phyloP scores from a whole-genome alignment of 495 filamentous ascomycete genomes.

The Neurospora tetrasperma region DNA sequence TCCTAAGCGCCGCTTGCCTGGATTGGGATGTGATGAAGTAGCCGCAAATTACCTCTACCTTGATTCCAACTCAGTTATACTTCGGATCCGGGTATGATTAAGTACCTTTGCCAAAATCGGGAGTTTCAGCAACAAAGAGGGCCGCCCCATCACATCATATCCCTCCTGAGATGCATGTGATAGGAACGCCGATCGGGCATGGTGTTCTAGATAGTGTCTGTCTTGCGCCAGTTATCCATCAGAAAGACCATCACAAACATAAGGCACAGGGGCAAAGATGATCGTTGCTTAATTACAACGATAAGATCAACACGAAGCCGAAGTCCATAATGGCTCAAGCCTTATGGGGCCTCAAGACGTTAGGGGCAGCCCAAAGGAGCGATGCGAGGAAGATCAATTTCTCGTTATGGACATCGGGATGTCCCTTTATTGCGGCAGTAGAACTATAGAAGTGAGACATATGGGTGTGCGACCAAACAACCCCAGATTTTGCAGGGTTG shows the following conservation, averaged over 20 bases:
- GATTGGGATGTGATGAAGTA: too few relatives aligned
- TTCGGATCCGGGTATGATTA: not conserved
- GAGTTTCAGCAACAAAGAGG: not conserved
- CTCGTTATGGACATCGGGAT: too few relatives aligned
- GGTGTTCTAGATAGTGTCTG: not conserved
- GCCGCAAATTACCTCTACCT: too few relatives aligned
- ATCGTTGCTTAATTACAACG: not conserved
- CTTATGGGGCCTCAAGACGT: not conserved
- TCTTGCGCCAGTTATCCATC: not conserved
- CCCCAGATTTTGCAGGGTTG: not conserved
- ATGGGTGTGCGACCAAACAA: not conserved
- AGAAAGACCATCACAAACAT: not conserved
- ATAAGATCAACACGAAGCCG: not conserved
- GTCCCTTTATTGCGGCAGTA: not conserved
- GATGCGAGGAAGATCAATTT: not conserved
- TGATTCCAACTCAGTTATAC: not conserved
- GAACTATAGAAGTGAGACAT: not conserved
- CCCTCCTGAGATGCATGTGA: not conserved
- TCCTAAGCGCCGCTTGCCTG: too few relatives aligned
- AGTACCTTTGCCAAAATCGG: not conserved
- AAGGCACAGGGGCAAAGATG: not conserved
- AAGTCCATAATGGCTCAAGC: not conserved
- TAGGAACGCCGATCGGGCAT: not conserved
- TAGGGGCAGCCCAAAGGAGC: not conserved
- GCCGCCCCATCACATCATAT: not conserved